Evolutionary conservation across 2,329 filamentous ascomycete species (phyloP), one percentile per base, ranked within the genome.

Genomic region (Trichoderma simmonsii): DNA sequence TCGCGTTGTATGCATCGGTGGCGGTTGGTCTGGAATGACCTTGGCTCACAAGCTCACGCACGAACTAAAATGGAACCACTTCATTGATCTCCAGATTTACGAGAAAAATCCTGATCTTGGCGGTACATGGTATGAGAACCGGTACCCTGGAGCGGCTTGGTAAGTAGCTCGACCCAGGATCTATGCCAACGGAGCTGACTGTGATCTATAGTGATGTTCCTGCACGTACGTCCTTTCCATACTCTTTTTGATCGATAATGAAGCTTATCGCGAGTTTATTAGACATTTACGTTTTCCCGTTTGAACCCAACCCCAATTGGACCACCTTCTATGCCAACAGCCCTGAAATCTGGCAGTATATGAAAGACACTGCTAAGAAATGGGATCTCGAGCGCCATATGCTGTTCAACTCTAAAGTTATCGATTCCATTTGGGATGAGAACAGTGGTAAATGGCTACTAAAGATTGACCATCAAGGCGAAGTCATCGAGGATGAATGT

Each of bases 311-410:
- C 21, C 59, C 59, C 12, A 36, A 61, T 15, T 61, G 59, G 59
- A 61, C 59, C 30, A 61, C 30, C 4, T 61, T 61, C 21, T 61
- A 61, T 3, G 59, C 59, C 30, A 24, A 36, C n/a, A 61, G 59
- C n/a, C 59, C 59, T 61, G 59, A 61, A 61, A 61, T 61, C 30
- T 61, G 59, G 59, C 59, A 61, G 30, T 61, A 36, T 34, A 61
- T 61, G 59, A 61, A 61, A 61, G 59, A 61, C 26, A 61, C 59
- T 61, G 59, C 59, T 1, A 61, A 61, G 30, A 61, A 61, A 36
- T 61, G 59, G 59, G 30, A 24, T 32, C 59, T 61, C 11, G 59
- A 61, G 59, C 28, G 30, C 59, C 18, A 61, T 5, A 61, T 61
- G 59, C n/a, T 36, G n/a, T 61, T 61, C 28, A 61, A 61, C 26